Percentiles rank a stretch among this genome's conserved stretches.
Evolutionary conservation across 768 basidiomycete genomes (phyloP).

Genomic region (Lentinula sp.): DNA sequence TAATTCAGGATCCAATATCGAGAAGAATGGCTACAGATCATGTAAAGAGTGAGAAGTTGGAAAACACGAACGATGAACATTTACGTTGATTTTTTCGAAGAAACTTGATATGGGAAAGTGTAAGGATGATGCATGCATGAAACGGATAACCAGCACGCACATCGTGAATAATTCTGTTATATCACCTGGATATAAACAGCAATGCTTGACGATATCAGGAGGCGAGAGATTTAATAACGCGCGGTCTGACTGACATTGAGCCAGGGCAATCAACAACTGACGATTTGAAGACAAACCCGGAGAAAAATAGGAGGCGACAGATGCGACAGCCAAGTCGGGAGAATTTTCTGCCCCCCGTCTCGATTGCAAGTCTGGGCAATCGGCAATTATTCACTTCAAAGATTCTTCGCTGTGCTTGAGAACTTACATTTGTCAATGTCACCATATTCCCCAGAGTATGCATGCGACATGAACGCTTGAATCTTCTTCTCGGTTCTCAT

Average conservation of each 20-base stretch:
- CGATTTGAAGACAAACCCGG: slow-evolving; percentile 19
- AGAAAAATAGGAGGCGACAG: slow-evolving; percentile 26
- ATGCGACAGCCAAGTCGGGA: slow-evolving; percentile 28
- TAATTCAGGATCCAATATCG: slow-evolving; percentile 49
- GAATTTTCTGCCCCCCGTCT: slow-evolving; percentile 12
- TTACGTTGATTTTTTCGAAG: slow-evolving; percentile 48
- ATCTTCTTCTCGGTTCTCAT: slow-evolving; percentile 32
- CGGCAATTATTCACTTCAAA: background rate
- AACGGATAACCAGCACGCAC: slow-evolving; percentile 24
- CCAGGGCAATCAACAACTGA: slow-evolving; percentile 2
- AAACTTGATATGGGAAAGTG: slow-evolving; percentile 25
- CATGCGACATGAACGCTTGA: slow-evolving; percentile 32
- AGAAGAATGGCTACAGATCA: slow-evolving; percentile 42
- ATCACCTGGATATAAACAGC: slow-evolving; percentile 43
- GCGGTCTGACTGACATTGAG: slow-evolving; percentile 1
- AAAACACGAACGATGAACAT: slow-evolving; percentile 9
- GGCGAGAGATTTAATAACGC: slow-evolving; percentile 14
- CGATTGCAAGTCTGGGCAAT: background rate
- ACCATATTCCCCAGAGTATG: slow-evolving; percentile 13
- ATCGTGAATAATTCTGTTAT: slow-evolving; percentile 46
- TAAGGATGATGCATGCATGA: background rate
- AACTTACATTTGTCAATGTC: background rate
- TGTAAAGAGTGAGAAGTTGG: slow-evolving; percentile 6
- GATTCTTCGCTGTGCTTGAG: background rate
- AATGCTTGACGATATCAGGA: slow-evolving; percentile 43